Percentiles rank a stretch among this genome's conserved stretches.
Evolutionary conservation across 148 eudicot genomes (phyloP).

Genomic region (Nepenthes mirabilis): DNA sequence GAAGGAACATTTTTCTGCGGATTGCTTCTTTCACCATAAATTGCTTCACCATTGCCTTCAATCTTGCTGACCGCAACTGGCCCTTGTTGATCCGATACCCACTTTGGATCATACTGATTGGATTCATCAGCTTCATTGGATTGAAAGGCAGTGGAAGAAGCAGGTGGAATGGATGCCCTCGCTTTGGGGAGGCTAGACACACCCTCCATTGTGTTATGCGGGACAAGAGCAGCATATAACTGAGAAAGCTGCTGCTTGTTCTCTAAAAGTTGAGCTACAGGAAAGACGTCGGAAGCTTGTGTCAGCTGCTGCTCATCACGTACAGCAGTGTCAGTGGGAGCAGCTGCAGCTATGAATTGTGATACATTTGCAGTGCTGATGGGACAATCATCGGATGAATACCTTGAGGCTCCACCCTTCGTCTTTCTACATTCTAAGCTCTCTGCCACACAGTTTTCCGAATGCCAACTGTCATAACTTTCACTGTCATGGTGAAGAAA

Average conservation of each 20-base stretch:
- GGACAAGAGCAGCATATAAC: constrained; percentile 15
- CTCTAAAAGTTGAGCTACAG: constrained; percentile 13
- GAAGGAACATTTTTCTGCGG: constrained; percentile 22
- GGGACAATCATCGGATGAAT: constrained; percentile 4
- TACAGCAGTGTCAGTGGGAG: constrained; percentile 7
- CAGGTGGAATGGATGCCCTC: constrained; percentile 7
- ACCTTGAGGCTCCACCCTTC: constrained; percentile 6
- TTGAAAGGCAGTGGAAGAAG: constrained; percentile 3
- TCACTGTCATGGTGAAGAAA: constrained; percentile 9
- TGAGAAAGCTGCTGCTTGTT: constrained; percentile 16
- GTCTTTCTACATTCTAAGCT: constrained; percentile 4
- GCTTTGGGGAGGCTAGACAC: constrained; percentile 7
- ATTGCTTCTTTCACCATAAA: constrained; percentile 21
- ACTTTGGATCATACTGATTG: constrained; percentile 9
- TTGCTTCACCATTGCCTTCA: constrained; percentile 13
- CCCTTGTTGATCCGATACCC: constrained; percentile 10
- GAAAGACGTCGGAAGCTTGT: constrained; percentile 12
- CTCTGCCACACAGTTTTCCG: constrained; percentile 2
- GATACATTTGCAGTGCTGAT: constrained; percentile 1
- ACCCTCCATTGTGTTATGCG: background rate
- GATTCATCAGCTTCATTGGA: constrained; percentile 2
- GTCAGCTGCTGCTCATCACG: constrained; percentile 14
- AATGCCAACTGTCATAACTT: constrained; percentile 6
- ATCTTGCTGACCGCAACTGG: constrained; percentile 2
- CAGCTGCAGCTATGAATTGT: constrained; percentile 3